A percentile compares a stretch with the other conserved stretches of the same genome.
Evolutionary conservation across 179 eudicot species (phyloP).

Genomic region (Carnegiea gigantea): DNA sequence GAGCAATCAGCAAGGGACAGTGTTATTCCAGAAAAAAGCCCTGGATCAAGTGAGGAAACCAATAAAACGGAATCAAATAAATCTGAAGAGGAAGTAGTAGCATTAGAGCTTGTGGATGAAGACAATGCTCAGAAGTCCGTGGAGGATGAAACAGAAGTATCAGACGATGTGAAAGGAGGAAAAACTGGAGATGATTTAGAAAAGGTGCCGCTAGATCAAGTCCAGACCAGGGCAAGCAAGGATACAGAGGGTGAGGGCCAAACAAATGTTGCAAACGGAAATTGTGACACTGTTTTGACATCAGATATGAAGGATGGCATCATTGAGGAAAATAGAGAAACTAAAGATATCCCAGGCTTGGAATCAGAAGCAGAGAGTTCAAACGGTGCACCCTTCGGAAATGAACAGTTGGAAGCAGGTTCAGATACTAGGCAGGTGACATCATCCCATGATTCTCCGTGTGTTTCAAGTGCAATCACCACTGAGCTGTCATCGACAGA

Average conservation of each 20-base stretch:
- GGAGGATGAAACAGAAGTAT: slow-evolving; percentile 36
- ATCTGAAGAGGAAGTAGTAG: slow-evolving; percentile 29
- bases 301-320: slow-evolving; percentile 22
- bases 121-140: slow-evolving; percentile 29
- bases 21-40: slow-evolving; percentile 27
- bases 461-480: slow-evolving; percentile 16
- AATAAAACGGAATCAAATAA: slow-evolving; percentile 28
- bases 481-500: slow-evolving; percentile 24
- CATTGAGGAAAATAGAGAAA: slow-evolving; percentile 17
- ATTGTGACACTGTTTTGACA: not conserved
- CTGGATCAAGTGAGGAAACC: slow-evolving; percentile 21
- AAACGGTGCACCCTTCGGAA: slow-evolving; percentile 21
- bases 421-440: slow-evolving; percentile 23
- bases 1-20: slow-evolving; percentile 60
- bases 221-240: slow-evolving; percentile 8
- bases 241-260: slow-evolving; percentile 16
- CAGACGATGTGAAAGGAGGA: slow-evolving; percentile 26
- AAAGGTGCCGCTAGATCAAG: slow-evolving; percentile 23
- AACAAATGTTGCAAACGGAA: slow-evolving; percentile 18
- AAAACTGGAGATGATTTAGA: slow-evolving; percentile 27
- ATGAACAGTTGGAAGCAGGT: slow-evolving; percentile 26
- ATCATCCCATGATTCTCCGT: slow-evolving; percentile 20
- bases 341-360: slow-evolving; percentile 12
- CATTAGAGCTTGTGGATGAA: slow-evolving; percentile 22
- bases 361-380: slow-evolving; percentile 30